Conservation (phyloP, 2,329 filamentous ascomycete genomes). For the Xylaria sp. region DNA sequence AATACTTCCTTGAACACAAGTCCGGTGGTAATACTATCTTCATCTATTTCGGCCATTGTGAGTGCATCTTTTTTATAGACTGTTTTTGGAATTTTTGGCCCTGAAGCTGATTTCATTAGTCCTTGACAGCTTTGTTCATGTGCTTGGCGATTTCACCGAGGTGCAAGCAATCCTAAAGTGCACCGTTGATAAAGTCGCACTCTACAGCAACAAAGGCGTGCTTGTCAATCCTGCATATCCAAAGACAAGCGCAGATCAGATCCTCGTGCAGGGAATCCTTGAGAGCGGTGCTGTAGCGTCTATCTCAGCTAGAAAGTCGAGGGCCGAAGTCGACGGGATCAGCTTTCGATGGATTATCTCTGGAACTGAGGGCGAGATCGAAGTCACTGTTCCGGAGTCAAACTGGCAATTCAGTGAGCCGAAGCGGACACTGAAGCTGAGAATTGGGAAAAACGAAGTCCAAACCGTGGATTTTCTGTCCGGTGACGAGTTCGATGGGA, state of each 20-base stretch:
- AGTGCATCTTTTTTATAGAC: constrained; percentile 29
- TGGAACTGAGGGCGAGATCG: constrained; percentile 53
- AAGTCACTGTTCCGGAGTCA: constrained; percentile 39
- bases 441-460: constrained; percentile 30
- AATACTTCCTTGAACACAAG: constrained; percentile 37
- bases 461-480: constrained; percentile 32
- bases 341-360: constrained; percentile 52
- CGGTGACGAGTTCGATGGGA: constrained; percentile 25
- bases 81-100: neutral
- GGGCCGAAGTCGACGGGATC: constrained; percentile 39
- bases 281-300: constrained; percentile 48
- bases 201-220: constrained; percentile 43
- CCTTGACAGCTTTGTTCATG: constrained; percentile 49
- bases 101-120: constrained; percentile 41
- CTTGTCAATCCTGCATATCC: constrained; percentile 41
- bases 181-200: constrained; percentile 37
- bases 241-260: constrained; percentile 51
- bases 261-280: constrained; percentile 51
- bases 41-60: constrained; percentile 49
- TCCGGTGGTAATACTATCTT: constrained; percentile 41
- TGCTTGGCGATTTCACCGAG: constrained; percentile 50
- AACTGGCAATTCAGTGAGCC: constrained; percentile 40
- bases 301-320: constrained; percentile 44
- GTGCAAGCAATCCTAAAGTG: constrained; percentile 46
- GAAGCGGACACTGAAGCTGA: constrained; percentile 38